Conservation (phyloP, 225 moss, liverwort and hornwort species). For the Takakia lepidozioides region DNA sequence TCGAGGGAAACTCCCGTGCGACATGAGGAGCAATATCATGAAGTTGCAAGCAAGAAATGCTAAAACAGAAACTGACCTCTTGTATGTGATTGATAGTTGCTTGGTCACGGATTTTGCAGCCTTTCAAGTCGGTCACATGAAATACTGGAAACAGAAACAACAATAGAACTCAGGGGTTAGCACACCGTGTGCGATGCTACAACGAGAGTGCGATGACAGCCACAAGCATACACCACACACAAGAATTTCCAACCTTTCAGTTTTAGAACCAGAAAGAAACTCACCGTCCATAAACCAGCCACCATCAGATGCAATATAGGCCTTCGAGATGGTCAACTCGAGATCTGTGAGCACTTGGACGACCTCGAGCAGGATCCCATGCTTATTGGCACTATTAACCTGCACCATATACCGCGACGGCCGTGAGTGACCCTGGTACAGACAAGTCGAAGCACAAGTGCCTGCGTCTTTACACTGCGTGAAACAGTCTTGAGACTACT, state of each 20-base stretch:
- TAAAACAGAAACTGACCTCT: conserved; percentile 21
- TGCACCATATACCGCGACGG: neutral
- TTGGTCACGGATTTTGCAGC: conserved; percentile 59
- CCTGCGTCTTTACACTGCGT: neutral
- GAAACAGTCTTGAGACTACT: no score
- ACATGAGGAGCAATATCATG: no score
- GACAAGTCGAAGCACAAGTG: neutral
- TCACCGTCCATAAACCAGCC: conserved; percentile 50
- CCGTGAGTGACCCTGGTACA: neutral
- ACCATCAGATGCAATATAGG: conserved; percentile 42
- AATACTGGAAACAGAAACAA: conserved; percentile 71
- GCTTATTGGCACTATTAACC: conserved; percentile 27
- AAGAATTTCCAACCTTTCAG: no score
- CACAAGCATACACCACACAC: no score
- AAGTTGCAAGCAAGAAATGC: no score
- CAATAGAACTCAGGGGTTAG: no score
- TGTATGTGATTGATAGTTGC: conserved; percentile 58
- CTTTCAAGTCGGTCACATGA: conserved; percentile 62
- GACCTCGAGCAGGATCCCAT: conserved; percentile 39
- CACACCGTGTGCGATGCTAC: no score
- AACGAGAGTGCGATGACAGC: no score
- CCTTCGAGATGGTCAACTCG: conserved; percentile 34
- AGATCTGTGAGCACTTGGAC: conserved; percentile 48
- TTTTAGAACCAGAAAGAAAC: no score
- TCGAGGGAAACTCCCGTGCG: no score